Conservation (phyloP, 108 stramenopile species). For the Cylindrotheca fusiformis region DNA sequence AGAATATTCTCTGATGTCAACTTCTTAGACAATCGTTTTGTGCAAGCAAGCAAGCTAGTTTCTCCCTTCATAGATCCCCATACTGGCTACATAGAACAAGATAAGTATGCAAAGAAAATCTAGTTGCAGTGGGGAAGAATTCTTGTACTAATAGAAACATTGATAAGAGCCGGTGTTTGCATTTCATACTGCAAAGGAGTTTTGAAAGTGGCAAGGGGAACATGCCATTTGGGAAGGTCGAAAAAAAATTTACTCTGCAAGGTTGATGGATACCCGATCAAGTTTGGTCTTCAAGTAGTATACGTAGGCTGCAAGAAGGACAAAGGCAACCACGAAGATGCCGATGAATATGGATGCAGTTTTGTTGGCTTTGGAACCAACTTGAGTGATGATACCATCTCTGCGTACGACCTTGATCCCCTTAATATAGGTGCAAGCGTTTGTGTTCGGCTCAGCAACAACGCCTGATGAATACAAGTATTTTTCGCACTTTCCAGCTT, state of each 20-base stretch:
- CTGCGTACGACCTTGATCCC: constrained; percentile 75
- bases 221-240: too few species aligned
- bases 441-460: constrained; percentile 45
- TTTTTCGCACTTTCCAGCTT: constrained; percentile 79
- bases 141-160: constrained; percentile 22
- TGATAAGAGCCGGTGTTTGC: too few species aligned
- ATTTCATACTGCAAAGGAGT: constrained; percentile 17
- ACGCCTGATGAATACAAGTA: constrained; percentile 31
- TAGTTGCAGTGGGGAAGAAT: neutral
- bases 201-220: neutral
- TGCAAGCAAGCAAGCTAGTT: too few species aligned
- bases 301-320: constrained; percentile 72
- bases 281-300: constrained; percentile 85
- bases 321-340: constrained; percentile 72
- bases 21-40: too few species aligned
- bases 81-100: too few species aligned
- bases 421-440: constrained; percentile 81
- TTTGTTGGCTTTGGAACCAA: constrained; percentile 47
- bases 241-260: constrained; percentile 46
- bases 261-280: constrained; percentile 79
- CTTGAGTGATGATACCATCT: constrained; percentile 55
- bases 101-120: too few species aligned
- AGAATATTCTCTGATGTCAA: too few species aligned
- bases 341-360: constrained; percentile 79
- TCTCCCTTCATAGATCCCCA: too few species aligned